Base-by-base conservation (phyloP, 805 yeast species). In the Saturnispora mendoncae region DNA sequence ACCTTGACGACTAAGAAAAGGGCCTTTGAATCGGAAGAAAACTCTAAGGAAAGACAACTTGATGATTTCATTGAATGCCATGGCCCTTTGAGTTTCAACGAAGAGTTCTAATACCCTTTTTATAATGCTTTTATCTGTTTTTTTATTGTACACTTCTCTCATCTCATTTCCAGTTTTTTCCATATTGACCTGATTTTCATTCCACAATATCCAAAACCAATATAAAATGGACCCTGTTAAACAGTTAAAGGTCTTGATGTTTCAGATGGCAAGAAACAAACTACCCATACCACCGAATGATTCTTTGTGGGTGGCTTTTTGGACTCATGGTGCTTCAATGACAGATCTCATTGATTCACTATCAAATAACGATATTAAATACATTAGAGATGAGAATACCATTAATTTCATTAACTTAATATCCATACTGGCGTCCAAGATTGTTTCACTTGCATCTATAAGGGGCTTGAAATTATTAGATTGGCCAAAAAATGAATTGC, bases 301-400 rank as follows among this genome's bases (percentile, higher is more conserved):
- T 25, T 23, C 37, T 3, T 39, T 33, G 48, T 71, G 79, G 78
- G 51, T 41, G 9, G 13, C 39, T 51, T 67, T 70, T 52, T 69
- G 78, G 72, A 55, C 60, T 4, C 56, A 60, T 8, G 81, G 84
- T 0, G 67, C 63, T 7, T 56, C 67, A 6, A 70, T 77, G 14
- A 64, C 66, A 35, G 90, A 82, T 38, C 62, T 84, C 12, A 78
- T 71, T 56, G 69, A 73, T 5, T 53, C 78, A 3, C 56, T 86
- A 10, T 67, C 83, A 0, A 65, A 71, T 2, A 50, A 58, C 15
- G 94, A 85, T 45, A 62, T 85, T 21, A 68, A 78, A 39, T 61
- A 67, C 26, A 69, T 85, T 4, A 64, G 85, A 40, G 78, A 75
- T 45, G 63, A 68, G 21, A 80, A 82, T 55, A 62, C 63, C 2